These are phyloP conservation scores for Leptodontidium sp. DNA, from an alignment of 2,329 filamentous ascomycete genomes.

Conservation along the genomic window DNA sequence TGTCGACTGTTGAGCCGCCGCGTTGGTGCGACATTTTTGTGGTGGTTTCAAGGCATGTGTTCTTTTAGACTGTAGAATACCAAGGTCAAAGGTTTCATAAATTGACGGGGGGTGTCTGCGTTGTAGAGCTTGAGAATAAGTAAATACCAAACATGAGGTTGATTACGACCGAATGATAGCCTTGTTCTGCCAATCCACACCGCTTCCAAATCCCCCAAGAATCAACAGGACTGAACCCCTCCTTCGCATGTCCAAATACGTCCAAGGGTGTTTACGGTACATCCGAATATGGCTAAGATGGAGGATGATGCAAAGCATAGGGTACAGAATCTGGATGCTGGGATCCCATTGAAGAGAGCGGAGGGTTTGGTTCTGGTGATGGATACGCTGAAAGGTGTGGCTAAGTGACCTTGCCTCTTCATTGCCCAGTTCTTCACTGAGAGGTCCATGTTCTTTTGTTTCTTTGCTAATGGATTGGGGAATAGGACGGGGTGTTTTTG, in stretches of 20 bases:
- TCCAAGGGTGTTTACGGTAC: neutral
- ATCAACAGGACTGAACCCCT: neutral
- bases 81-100: neutral
- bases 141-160: neutral
- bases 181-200: constrained; percentile 29
- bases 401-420: constrained; percentile 25
- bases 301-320: constrained; percentile 6
- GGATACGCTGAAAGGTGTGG: constrained; percentile 60
- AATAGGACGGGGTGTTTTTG: constrained; percentile 62
- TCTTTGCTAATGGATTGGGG: neutral
- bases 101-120: neutral
- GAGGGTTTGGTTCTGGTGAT: constrained; percentile 53
- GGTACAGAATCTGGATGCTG: constrained; percentile 16
- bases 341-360: constrained; percentile 51
- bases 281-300: constrained; percentile 14
- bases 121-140: neutral
- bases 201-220: constrained; percentile 20
- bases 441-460: neutral
- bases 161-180: neutral
- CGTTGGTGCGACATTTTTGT: constrained; percentile 46
- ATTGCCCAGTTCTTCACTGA: neutral
- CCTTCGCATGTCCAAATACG: constrained; percentile 13
- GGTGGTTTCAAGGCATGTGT: constrained; percentile 34
- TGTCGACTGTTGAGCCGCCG: constrained; percentile 40
- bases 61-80: neutral